Percentiles rank a stretch among this genome's conserved stretches.
phyloP scores from a whole-genome alignment of 495 filamentous ascomycete genomes.

The Hypoxylon lienhwacheense region DNA sequence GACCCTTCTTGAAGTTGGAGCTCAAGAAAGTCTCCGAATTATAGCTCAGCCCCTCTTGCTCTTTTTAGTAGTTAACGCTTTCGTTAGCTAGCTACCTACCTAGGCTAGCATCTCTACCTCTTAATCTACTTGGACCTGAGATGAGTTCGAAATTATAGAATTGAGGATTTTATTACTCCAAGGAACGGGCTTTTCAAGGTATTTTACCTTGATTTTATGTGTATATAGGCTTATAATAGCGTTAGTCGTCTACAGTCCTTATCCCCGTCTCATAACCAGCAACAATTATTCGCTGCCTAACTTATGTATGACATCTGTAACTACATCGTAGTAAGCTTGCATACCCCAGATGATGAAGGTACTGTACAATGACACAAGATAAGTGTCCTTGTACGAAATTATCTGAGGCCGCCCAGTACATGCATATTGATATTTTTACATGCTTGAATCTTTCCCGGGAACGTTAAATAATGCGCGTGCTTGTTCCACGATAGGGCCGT shows the following conservation, averaged over 20 bases:
- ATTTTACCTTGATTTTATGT: too few species aligned
- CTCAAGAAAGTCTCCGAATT: slow-evolving; percentile 13
- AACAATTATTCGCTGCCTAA: too few species aligned
- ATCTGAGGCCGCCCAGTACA: slow-evolving; percentile 13
- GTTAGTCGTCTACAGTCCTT: too few species aligned
- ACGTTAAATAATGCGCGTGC: slow-evolving; percentile 11
- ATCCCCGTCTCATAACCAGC: too few species aligned
- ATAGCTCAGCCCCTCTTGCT: slow-evolving; percentile 21
- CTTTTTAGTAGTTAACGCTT: slow-evolving; percentile 13
- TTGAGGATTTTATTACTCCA: too few species aligned
- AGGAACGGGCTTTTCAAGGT: too few species aligned
- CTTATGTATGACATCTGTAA: too few species aligned
- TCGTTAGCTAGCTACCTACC: not conserved
- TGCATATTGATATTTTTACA: slow-evolving; percentile 12
- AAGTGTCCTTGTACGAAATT: too few species aligned
- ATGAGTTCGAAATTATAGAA: too few species aligned
- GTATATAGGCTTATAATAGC: too few species aligned
- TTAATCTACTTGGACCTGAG: too few species aligned
- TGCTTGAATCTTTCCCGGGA: slow-evolving; percentile 21
- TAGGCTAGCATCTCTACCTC: not conserved
- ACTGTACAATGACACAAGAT: too few species aligned
- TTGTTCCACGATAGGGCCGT: slow-evolving; percentile 5
- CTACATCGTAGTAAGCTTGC: slow-evolving; percentile 16
- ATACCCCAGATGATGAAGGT: slow-evolving; percentile 2
- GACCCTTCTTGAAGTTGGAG: slow-evolving; percentile 10